Percentiles rank a stretch among this genome's conserved stretches.
phyloP scores from a whole-genome alignment of 192 early-diverging fungal genomes.

The Mortierella antarctica region DNA sequence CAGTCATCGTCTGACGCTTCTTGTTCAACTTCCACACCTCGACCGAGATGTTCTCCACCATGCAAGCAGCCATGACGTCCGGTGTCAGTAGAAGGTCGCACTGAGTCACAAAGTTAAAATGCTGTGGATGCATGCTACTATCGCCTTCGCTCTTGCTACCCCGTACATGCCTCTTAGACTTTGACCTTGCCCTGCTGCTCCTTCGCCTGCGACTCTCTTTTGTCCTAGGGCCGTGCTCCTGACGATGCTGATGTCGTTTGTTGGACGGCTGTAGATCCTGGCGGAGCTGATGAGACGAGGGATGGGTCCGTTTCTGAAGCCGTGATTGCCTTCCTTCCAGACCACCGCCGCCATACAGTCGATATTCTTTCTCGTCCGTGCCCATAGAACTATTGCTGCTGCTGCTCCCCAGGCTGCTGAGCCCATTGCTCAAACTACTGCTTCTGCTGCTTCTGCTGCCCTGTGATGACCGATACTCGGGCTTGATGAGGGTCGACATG shows the following conservation, averaged over 20 bases:
- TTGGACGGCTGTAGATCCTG: neutral
- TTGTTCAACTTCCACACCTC: slow-evolving; percentile 52
- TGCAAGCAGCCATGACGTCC: slow-evolving; percentile 47
- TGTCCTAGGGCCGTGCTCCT: neutral
- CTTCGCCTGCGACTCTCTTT: neutral
- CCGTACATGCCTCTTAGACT: too few species aligned
- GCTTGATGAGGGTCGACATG: slow-evolving; percentile 35
- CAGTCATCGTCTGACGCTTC: slow-evolving; percentile 48
- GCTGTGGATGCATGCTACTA: slow-evolving; percentile 21
- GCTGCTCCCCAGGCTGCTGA: neutral
- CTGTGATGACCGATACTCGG: slow-evolving; percentile 33
- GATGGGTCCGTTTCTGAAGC: slow-evolving; percentile 31
- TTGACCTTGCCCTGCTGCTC: neutral
- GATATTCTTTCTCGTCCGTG: neutral
- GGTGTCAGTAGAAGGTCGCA: slow-evolving; percentile 37
- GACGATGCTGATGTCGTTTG: neutral
- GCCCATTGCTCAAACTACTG: neutral
- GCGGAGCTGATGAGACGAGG: neutral
- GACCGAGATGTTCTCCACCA: slow-evolving; percentile 48
- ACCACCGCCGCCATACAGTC: neutral
- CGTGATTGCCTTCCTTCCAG: slow-evolving; percentile 31
- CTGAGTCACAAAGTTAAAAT: slow-evolving; percentile 38
- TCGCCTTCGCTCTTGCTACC: neutral
- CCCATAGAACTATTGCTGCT: neutral
- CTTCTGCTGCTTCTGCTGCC: slow-evolving; percentile 1